Evolutionary conservation across 169 alveolate genomes (phyloP), one percentile per base, ranked within the genome.

Genomic region (Eimeria brunetti): DNA sequence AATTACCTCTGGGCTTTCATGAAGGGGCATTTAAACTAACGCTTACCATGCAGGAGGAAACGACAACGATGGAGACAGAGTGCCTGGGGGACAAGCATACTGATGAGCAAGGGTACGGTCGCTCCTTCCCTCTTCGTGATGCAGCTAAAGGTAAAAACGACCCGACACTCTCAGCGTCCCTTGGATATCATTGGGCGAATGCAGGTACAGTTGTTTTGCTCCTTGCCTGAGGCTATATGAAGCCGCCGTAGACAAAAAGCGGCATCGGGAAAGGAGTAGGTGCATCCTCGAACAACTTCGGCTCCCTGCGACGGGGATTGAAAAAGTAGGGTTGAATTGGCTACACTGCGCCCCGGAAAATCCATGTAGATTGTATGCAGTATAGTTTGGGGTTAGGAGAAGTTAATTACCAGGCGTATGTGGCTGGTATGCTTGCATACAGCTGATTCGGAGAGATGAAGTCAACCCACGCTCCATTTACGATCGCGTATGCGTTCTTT

Each of bases 181-280:
- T n/a, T 20, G 8, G 41, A 2, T 14, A 8, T 11, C 27, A 36
- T 51, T n/a, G 38, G 16, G 30, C n/a, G 64, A 62, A 49, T 49
- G 58, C 67, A 78, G 88, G 46, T 49, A 14, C 88, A 33, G 46
- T 9, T 62, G 88, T 16, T 44, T 78, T 30, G 16, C 44, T 27
- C 67, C 92, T 86, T 58, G 80, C n/a, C 9, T 33, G 83, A 38
- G 92, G 92, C 92, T 86, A 12, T 86, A 86, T 44, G 81, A 86
- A 41, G 78, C 78, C 51, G 92, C 83, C 18, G 62, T 56, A 86
- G 44, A 62, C 46, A 49, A 33, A 33, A 49, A 14, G 58, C 60
- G 64, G 53, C 9, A 14, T 27, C 92, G 81, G 75, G 92, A 86
- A 86, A 86, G 81, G 51, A 86, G 92, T 44, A 86, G 62, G 81